These are phyloP conservation scores for Leucosporidium yakuticum DNA, from an alignment of 768 basidiomycete genomes.

Conservation along the genomic window DNA sequence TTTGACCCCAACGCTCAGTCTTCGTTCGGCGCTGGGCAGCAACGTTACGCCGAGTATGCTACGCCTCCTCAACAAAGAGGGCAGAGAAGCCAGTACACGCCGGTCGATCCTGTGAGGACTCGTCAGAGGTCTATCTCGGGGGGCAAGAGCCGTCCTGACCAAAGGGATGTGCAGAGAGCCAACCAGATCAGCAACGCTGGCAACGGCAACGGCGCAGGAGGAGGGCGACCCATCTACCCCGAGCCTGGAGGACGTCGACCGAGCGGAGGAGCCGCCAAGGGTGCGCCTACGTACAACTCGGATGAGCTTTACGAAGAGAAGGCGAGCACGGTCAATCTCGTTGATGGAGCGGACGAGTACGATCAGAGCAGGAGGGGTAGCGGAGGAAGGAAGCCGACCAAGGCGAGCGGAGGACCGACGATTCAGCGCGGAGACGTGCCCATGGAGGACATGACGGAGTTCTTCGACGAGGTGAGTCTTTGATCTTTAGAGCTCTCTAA, in stretches of 20 bases:
- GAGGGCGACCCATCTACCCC: background rate
- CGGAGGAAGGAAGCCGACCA: background rate
- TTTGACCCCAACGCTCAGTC: conserved; percentile 16
- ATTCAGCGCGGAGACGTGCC: conserved; percentile 12
- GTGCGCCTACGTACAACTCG: too few species aligned
- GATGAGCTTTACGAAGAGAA: conserved; percentile 6
- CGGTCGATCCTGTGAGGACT: background rate
- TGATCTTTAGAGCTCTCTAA: background rate
- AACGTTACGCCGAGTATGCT: background rate
- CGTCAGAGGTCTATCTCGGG: conserved; percentile 8
- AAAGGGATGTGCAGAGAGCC: background rate
- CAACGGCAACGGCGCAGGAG: background rate
- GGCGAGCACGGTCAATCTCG: conserved; percentile 18
- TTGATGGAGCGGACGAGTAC: background rate
- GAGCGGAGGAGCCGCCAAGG: background rate
- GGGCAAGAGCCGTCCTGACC: background rate
- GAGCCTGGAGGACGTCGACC: background rate
- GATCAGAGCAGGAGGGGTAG: background rate
- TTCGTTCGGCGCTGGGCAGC: background rate
- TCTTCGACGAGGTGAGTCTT: conserved; percentile 27
- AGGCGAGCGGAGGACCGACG: conserved; percentile 4
- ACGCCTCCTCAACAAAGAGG: background rate
- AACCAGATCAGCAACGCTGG: background rate
- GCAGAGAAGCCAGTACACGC: background rate
- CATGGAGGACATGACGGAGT: conserved; percentile 23